Evolutionary conservation across 192 early-diverging fungal genomes (phyloP).

Genomic region (Kappamyces sp.): DNA sequence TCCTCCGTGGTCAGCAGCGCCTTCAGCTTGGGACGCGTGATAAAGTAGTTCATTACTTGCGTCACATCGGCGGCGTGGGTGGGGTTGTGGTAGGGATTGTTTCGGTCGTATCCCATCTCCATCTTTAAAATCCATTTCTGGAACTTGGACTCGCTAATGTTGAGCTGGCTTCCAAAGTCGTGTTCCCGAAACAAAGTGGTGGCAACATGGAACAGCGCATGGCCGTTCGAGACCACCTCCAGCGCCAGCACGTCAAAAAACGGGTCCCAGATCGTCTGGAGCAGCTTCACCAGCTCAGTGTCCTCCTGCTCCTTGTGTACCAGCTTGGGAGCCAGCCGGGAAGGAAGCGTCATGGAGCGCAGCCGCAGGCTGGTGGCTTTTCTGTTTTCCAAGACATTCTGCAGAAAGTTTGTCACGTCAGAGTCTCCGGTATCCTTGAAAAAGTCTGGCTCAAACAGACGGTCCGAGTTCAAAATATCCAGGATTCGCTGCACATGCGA

Average conservation of each 20-base stretch:
- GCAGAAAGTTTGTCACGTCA: slow-evolving; percentile 12
- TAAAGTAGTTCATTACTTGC: slow-evolving; percentile 77
- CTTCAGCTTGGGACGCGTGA: slow-evolving; percentile 27
- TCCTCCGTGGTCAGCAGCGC: slow-evolving; percentile 26
- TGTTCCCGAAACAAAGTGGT: slow-evolving; percentile 16
- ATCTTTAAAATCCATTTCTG: slow-evolving; percentile 18
- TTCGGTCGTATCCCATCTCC: slow-evolving; percentile 21
- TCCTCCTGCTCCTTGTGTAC: neutral
- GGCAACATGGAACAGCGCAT: slow-evolving; percentile 18
- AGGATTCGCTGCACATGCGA: slow-evolving; percentile 1
- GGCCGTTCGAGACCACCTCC: slow-evolving; percentile 17
- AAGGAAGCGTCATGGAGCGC: neutral
- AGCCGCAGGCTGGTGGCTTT: slow-evolving; percentile 5
- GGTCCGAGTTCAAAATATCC: slow-evolving; percentile 17
- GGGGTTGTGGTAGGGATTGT: slow-evolving; percentile 90
- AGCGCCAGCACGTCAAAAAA: slow-evolving; percentile 17
- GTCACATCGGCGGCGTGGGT: slow-evolving; percentile 93
- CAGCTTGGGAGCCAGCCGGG: too few relatives aligned
- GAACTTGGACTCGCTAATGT: slow-evolving; percentile 19
- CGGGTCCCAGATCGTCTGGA: neutral
- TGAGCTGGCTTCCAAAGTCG: slow-evolving; percentile 16
- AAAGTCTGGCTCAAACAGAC: slow-evolving; percentile 18
- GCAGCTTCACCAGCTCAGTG: neutral
- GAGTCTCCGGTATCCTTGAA: slow-evolving; percentile 15
- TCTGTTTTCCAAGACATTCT: slow-evolving; percentile 7